These are phyloP conservation scores for Starmerella vitae DNA, from an alignment of 805 yeast genomes.

Conservation along the genomic window DNA sequence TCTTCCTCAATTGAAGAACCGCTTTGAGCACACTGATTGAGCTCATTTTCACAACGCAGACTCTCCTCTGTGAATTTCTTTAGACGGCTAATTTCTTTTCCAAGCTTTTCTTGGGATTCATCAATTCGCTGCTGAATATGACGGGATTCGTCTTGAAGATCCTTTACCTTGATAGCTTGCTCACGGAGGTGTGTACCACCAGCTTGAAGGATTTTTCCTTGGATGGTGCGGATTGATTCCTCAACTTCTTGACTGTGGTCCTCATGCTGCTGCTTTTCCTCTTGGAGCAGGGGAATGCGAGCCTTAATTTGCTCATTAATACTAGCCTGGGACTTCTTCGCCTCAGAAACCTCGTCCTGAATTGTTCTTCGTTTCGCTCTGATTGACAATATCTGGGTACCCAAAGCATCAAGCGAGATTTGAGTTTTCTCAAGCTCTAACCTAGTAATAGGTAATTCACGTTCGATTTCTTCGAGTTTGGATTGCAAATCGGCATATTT, in stretches of 20 bases:
- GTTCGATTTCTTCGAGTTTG: slow-evolving; percentile 36
- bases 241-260: slow-evolving; percentile 44
- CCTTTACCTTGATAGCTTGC: slow-evolving; percentile 72
- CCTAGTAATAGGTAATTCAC: slow-evolving; percentile 46
- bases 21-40: slow-evolving; percentile 15
- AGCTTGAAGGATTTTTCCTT: slow-evolving; percentile 69
- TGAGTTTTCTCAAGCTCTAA: slow-evolving; percentile 38
- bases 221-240: slow-evolving; percentile 43
- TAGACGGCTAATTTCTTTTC: slow-evolving; percentile 5
- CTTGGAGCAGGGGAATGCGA: slow-evolving; percentile 25
- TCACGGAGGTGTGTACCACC: slow-evolving; percentile 72
- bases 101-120: slow-evolving; percentile 36
- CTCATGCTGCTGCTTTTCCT: slow-evolving; percentile 32
- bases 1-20: slow-evolving; percentile 16
- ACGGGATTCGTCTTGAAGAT: slow-evolving; percentile 42
- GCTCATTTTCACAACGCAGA: slow-evolving; percentile 21
- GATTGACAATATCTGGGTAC: slow-evolving; percentile 5
- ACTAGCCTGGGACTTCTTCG: not conserved
- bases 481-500: slow-evolving; percentile 23
- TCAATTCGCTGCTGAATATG: slow-evolving; percentile 29
- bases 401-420: slow-evolving; percentile 46
- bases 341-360: slow-evolving; percentile 33
- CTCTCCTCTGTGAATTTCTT: slow-evolving; percentile 25
- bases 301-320: not conserved
- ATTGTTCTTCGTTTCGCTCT: slow-evolving; percentile 36